Base-by-base conservation (phyloP, 2,329 filamentous ascomycete genomes). In the Pseudogymnoascus sp. region DNA sequence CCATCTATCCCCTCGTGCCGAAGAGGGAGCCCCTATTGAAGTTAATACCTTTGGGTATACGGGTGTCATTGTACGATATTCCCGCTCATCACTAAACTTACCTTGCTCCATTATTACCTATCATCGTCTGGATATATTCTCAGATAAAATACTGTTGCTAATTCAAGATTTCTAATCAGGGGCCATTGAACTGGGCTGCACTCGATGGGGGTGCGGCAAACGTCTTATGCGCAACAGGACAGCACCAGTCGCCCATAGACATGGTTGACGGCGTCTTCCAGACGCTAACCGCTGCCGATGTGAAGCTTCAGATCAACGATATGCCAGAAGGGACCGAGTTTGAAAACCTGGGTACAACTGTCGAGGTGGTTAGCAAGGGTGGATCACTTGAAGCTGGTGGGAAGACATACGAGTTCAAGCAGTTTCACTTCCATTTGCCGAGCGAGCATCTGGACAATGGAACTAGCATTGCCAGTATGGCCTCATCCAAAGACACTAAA, bases 371-470 rank as follows among this genome's bases (percentile, higher is more conserved):
- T 35, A 60, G 33, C 58, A 41, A 60, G 28, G 49, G 49, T 33
- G 61, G 52, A 25, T 64, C 58, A n/a, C 42, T 65, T 14, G 41
- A 49, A 4, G 45, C 42, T n/a, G 60, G 14, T 19, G 41, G 28
- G n/a, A 60, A 63, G 60, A 41, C 59, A 0, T 66, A 66, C 14
- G 64, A 64, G 23, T 61, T 49, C 39, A 62, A 64, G 55, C 83
- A 85, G 66, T 85, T 84, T 73, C 83, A 85, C 71, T 83, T 85
- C 73, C 84, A 86, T 69, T 81, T 81, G 0, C 82, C 84, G 0
- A 81, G 80, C 45, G 84, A 86, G 75, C 84, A 86, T 67, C 76
- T 79, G 55, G 74, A 85, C 69, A 66, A 77, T 69, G 71, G 77
- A 30, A 55, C 49, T 7, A 81, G 71, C 67, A 72, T 81, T 68